Evolutionary conservation across 768 basidiomycete genomes (phyloP).

Genomic region (Termitomyces sp.): DNA sequence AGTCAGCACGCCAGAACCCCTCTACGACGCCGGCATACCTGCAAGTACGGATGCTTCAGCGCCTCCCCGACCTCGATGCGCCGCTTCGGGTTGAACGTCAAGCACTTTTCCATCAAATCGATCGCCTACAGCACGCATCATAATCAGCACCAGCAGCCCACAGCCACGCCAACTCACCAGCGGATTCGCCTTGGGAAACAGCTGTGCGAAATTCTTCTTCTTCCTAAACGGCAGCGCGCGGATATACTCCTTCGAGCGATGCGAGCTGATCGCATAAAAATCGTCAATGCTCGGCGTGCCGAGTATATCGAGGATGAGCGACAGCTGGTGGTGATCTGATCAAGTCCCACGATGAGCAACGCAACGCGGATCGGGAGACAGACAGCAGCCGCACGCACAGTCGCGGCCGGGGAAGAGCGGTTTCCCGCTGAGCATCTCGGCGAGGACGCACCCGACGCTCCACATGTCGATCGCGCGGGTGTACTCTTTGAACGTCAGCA

Average conservation of each 20-base stretch:
- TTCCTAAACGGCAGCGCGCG: conserved; percentile 85
- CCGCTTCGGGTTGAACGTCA: conserved; percentile 83
- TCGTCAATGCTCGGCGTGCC: conserved; percentile 90
- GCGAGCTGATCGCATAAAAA: conserved; percentile 87
- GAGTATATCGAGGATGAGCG: conserved; percentile 90
- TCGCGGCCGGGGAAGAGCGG: conserved; percentile 95
- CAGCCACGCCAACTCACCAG: conserved; percentile 33
- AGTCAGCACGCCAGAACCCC: no score
- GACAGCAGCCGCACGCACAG: conserved; percentile 44
- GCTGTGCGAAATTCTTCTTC: conserved; percentile 59
- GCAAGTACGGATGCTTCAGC: conserved; percentile 76
- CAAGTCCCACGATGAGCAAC: no score
- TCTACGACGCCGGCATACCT: neutral
- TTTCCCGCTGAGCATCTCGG: conserved; percentile 90
- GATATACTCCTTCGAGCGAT: conserved; percentile 77
- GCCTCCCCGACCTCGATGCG: conserved; percentile 87
- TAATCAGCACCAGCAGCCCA: neutral
- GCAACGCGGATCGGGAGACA: no score
- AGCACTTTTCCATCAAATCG: conserved; percentile 73
- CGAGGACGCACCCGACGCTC: conserved; percentile 83
- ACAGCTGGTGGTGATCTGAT: conserved; percentile 92
- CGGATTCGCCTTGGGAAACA: conserved; percentile 75
- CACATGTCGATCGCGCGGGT: conserved; percentile 84
- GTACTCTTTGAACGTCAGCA: conserved; percentile 97
- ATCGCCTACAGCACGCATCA: conserved; percentile 44